A percentile compares a stretch with the other conserved stretches of the same genome.
Evolutionary conservation across 768 basidiomycete species (phyloP).

Genomic region (Pleurotus sapidus): DNA sequence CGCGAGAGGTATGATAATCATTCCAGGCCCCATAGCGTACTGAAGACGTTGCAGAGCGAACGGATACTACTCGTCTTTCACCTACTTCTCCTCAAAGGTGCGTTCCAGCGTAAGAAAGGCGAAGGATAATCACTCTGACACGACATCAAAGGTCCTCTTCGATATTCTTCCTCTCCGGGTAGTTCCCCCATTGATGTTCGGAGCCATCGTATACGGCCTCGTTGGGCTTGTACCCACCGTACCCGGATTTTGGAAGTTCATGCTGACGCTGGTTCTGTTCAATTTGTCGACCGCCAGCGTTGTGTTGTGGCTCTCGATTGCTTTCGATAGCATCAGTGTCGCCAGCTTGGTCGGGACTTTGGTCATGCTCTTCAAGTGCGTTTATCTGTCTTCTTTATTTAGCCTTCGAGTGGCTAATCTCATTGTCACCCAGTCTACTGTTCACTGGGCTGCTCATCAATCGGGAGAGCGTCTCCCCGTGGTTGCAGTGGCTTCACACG

Average conservation of each 20-base stretch:
- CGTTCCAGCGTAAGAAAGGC: not conserved
- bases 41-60: conserved; percentile 61
- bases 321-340: conserved; percentile 81
- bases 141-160: conserved; percentile 69
- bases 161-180: conserved; percentile 94
- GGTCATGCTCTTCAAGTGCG: conserved; percentile 98
- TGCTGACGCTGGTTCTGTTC: conserved; percentile 93
- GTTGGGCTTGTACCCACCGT: conserved; percentile 94
- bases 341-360: conserved; percentile 94
- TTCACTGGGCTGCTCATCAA: conserved; percentile 97
- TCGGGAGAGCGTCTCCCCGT: conserved; percentile 73
- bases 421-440: conserved; percentile 57
- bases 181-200: conserved; percentile 93
- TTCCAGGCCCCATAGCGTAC: too few relatives aligned
- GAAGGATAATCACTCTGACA: not conserved
- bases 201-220: conserved; percentile 92
- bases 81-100: conserved; percentile 95
- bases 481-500: conserved; percentile 84
- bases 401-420: not conserved
- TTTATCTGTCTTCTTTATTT: conserved; percentile 12
- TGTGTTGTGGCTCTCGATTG: conserved; percentile 86
- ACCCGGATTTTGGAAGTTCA: conserved; percentile 95
- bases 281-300: conserved; percentile 95
- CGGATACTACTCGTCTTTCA: conserved; percentile 96
- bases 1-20: conserved; percentile 71